phyloP scores from a whole-genome alignment of 805 yeast species.

The Candida jianshihensis region DNA sequence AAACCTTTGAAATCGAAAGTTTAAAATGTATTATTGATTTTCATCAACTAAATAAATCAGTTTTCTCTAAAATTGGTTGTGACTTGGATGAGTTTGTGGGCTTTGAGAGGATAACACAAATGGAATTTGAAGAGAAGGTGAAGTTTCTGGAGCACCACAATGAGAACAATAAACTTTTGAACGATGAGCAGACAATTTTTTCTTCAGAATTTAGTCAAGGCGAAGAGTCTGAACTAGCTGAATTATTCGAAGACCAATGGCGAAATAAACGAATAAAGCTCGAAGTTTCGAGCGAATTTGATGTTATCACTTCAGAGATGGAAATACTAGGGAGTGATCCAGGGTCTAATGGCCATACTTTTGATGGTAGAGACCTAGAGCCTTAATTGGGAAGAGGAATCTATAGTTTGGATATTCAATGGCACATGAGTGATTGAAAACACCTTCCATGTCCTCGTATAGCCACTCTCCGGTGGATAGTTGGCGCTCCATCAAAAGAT shows the following conservation, averaged over 20 bases:
- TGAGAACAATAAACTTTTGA: no score
- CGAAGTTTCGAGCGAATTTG: neutral
- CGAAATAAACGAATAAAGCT: neutral
- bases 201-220: conserved; percentile 1
- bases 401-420: conserved; percentile 94
- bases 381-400: conserved; percentile 86
- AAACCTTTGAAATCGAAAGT: conserved; percentile 5
- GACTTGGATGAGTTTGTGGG: conserved; percentile 3
- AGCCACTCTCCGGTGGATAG: conserved; percentile 74
- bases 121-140: conserved; percentile 3
- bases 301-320: conserved; percentile 5
- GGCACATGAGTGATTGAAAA: conserved; percentile 88
- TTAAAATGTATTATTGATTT: conserved; percentile 3
- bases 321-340: conserved; percentile 7
- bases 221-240: neutral
- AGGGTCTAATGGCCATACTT: conserved; percentile 8
- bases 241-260: no score
- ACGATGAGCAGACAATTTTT: neutral
- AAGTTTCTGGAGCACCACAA: neutral
- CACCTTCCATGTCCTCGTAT: conserved; percentile 86
- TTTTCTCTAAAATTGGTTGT: conserved; percentile 6
- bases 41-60: conserved; percentile 2
- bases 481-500: conserved; percentile 61
- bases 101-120: conserved; percentile 1
- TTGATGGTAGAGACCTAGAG: conserved; percentile 63